A percentile compares a stretch with the other conserved stretches of the same genome.
phyloP scores from a whole-genome alignment of 352 stramenopile species.

The Phytophthora brassicae region DNA sequence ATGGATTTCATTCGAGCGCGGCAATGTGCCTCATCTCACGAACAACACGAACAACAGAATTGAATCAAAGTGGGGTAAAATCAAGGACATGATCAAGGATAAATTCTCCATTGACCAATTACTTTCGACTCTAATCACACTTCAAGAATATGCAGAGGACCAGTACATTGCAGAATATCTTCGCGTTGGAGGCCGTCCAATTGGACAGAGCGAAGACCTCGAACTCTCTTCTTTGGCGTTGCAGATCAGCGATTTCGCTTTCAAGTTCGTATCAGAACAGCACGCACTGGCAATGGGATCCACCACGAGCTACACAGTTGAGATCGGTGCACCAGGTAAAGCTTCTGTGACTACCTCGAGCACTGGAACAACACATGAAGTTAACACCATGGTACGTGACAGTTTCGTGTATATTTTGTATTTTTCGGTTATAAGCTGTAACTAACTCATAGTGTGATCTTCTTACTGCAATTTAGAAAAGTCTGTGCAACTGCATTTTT shows the following conservation, averaged over 20 bases:
- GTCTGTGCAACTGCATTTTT: slow-evolving; percentile 11
- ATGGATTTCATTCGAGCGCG: too few relatives aligned
- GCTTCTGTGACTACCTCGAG: not conserved
- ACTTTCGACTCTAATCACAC: slow-evolving; percentile 1
- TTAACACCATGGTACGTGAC: not conserved
- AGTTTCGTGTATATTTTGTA: not conserved
- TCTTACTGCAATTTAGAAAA: not conserved
- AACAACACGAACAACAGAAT: too few relatives aligned
- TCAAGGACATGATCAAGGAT: too few relatives aligned
- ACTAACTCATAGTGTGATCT: too few relatives aligned
- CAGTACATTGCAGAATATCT: slow-evolving; percentile 11
- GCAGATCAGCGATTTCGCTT: not conserved
- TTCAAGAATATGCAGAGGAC: slow-evolving; percentile 10
- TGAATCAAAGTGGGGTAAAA: too few relatives aligned
- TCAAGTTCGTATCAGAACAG: not conserved
- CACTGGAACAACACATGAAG: not conserved
- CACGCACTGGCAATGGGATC: not conserved
- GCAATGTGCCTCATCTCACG: too few relatives aligned
- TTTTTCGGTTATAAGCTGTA: too few relatives aligned
- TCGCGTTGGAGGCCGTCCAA: not conserved
- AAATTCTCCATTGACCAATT: too few relatives aligned
- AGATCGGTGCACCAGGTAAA: not conserved
- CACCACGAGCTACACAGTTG: not conserved
- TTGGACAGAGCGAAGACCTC: not conserved
- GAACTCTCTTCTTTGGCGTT: not conserved